Conservation (phyloP, 345 rosid genomes). For the Isatis tinctoria region DNA sequence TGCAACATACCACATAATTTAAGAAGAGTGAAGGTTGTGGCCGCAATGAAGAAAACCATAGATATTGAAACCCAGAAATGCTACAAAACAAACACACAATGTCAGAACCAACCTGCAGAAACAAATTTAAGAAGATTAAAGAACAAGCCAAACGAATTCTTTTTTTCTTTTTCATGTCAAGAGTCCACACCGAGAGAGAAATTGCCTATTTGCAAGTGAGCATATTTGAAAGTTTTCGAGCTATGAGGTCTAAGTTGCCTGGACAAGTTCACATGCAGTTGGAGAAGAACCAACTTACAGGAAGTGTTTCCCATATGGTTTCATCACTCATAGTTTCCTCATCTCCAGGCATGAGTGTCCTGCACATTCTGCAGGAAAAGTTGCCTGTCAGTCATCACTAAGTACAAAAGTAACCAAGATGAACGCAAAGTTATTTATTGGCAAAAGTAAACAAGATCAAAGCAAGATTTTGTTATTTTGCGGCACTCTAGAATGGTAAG, state of each 20-base stretch:
- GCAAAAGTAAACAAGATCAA: neutral
- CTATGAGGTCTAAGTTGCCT: neutral
- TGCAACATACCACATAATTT: constrained; percentile 72
- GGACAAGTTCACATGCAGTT: neutral
- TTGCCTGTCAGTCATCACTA: neutral
- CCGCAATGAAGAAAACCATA: constrained; percentile 89
- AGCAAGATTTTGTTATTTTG: neutral
- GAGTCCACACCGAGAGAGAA: neutral
- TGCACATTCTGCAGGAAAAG: constrained; percentile 61
- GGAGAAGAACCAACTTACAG: constrained; percentile 47
- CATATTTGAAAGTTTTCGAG: neutral
- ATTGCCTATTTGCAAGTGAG: no score
- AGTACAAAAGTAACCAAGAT: neutral
- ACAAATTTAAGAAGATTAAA: neutral
- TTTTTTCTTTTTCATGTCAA: neutral
- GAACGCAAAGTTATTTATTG: neutral
- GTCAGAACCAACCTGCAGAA: constrained; percentile 22
- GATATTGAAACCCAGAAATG: constrained; percentile 95
- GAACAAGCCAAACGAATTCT: neutral
- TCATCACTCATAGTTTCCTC: constrained; percentile 92
- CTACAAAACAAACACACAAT: constrained; percentile 43
- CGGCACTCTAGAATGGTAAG: neutral
- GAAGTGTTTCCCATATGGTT: constrained; percentile 96
- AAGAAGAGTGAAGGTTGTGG: constrained; percentile 79
- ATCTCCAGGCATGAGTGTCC: constrained; percentile 92